phyloP scores from a whole-genome alignment of 1,139 yeast genomes.

The Lodderomyces beijingensis region DNA sequence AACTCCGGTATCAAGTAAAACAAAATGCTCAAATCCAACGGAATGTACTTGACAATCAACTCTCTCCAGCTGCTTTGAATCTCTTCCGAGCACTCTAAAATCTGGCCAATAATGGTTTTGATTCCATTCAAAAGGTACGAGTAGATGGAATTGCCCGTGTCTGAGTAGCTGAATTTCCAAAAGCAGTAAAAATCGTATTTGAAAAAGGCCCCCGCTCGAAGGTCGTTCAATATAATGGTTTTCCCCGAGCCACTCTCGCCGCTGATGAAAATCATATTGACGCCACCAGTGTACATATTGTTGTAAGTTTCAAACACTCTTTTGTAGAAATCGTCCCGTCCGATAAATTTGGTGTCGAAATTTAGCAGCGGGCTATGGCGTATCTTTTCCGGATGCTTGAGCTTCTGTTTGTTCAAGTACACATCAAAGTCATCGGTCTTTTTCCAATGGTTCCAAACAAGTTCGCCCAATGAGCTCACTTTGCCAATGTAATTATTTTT shows the following conservation, averaged over 20 bases:
- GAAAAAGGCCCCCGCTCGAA: slow-evolving; percentile 34
- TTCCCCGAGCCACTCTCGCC: slow-evolving; percentile 52
- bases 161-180: slow-evolving; percentile 37
- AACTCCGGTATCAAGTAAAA: slow-evolving; percentile 46
- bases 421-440: slow-evolving; percentile 7
- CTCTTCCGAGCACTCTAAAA: slow-evolving; percentile 36
- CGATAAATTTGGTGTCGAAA: slow-evolving; percentile 30
- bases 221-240: slow-evolving; percentile 39
- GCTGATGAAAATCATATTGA: slow-evolving; percentile 30
- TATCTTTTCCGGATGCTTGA: slow-evolving; percentile 8
- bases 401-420: slow-evolving; percentile 9
- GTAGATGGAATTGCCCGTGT: slow-evolving; percentile 26
- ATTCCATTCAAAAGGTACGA: slow-evolving; percentile 31
- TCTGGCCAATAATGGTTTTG: slow-evolving; percentile 38
- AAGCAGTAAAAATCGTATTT: slow-evolving; percentile 36
- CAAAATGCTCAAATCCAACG: slow-evolving; percentile 41
- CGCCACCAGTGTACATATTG: slow-evolving; percentile 14
- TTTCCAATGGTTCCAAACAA: slow-evolving; percentile 11
- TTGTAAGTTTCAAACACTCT: slow-evolving; percentile 24
- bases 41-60: slow-evolving; percentile 33
- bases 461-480: slow-evolving; percentile 9
- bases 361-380: slow-evolving; percentile 20
- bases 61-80: slow-evolving; percentile 42
- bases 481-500: slow-evolving; percentile 19
- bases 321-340: slow-evolving; percentile 30